Evolutionary conservation across 129 eudicot genomes (phyloP), one percentile per base, ranked within the genome.

Genomic region (Escallonia herrerae): DNA sequence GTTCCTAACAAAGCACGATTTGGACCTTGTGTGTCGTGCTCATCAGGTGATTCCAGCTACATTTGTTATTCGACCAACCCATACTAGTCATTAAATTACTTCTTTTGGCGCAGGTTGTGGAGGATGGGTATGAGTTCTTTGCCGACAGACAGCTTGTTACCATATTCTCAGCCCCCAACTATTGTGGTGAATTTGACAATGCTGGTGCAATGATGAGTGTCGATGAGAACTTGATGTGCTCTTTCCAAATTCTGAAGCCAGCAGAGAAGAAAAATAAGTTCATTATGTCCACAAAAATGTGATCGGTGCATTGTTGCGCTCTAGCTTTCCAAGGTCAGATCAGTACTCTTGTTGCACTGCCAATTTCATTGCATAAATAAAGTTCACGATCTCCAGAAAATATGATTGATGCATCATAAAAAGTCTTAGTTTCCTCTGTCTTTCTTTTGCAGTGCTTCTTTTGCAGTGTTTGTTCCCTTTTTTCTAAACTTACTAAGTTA

Each of bases 161-260:
- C 10, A 76, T 89, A 71, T 84, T 88, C 68, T 84, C 96, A 45
- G 91, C 96, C 41, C 91, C 96, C 12, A 88, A 88, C 67, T 88
- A 88, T 60, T 89, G 94, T 65, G 96, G 96, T 71, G 96, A 89
- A 76, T 89, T 89, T 64, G 96, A 89, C 64, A 89, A 90, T 72
- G 95, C 95, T 50, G 95, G 97, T 65, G 97, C 95, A 53, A 81
- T 90, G 88, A 90, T 90, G 95, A 83, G 88, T 62, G 91, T 90
- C 40, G 81, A 83, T 77, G 95, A 82, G 60, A 84, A 86, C 65
- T 72, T 90, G 74, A 65, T 86, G 85, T 90, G 97, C 78, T 90
- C 97, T 11, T 90, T 90, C 58, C 97, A 90, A 79, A 84, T 90
- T 73, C 84, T 86, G 62, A 90, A 86, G 77, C 95, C 97, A 40